Conservation (phyloP, 2,329 filamentous ascomycete species). For the Penicillium sp. region DNA sequence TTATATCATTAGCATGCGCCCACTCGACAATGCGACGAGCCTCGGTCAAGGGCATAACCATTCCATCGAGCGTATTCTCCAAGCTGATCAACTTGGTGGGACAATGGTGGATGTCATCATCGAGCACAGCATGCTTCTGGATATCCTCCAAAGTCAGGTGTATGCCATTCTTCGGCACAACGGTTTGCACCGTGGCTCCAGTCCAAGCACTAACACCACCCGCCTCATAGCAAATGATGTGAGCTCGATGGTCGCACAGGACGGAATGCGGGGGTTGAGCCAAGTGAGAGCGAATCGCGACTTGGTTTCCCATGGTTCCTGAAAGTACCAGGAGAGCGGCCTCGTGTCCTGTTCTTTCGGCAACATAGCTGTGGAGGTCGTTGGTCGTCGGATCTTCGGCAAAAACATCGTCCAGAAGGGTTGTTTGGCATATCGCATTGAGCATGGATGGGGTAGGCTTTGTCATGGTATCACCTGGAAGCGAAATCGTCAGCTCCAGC, state of each 20-base stretch:
- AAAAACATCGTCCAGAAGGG: conserved; percentile 82
- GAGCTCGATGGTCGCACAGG: conserved; percentile 74
- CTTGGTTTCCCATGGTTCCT: conserved; percentile 92
- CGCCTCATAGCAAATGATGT: conserved; percentile 69
- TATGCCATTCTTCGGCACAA: conserved; percentile 68
- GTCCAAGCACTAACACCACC: conserved; percentile 69
- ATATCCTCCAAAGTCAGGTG: conserved; percentile 79
- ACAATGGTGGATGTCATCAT: conserved; percentile 70
- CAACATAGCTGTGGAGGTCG: conserved; percentile 72
- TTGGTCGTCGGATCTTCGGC: conserved; percentile 77
- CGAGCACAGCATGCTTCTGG: conserved; percentile 61
- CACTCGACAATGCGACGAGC: conserved; percentile 68
- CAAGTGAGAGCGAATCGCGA: conserved; percentile 76
- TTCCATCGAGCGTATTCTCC: conserved; percentile 82
- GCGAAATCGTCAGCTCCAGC: not conserved
- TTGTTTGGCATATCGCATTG: conserved; percentile 69
- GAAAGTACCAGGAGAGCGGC: conserved; percentile 78
- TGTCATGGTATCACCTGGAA: conserved; percentile 67
- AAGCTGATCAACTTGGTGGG: conserved; percentile 79
- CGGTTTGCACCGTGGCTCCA: conserved; percentile 67
- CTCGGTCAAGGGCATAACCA: conserved; percentile 74
- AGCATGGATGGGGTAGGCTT: conserved; percentile 82
- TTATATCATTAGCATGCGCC: conserved; percentile 64
- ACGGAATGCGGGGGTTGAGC: conserved; percentile 77
- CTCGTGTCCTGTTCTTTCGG: conserved; percentile 71